Evolutionary conservation across 495 filamentous ascomycete genomes (phyloP), one percentile per base, ranked within the genome.

Genomic region (Penicillium flavigenum): DNA sequence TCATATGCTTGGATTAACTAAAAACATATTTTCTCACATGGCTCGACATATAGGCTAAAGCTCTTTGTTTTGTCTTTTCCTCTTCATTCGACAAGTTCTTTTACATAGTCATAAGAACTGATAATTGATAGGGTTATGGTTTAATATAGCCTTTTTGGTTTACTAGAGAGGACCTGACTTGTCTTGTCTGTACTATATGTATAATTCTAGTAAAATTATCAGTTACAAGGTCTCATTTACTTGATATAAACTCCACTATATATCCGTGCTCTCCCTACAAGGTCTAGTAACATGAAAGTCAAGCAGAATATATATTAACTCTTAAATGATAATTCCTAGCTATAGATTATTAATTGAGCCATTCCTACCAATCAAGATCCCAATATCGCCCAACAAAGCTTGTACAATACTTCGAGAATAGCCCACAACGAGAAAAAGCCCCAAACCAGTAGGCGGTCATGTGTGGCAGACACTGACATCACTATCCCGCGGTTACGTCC

Each of bases 401-500:
- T 17, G 16, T 17, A 39, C 16, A 39, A 8, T 8, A 9, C 36
- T 5, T 3, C 16, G 14, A n/a, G 14, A 14, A 16, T 14, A 4
- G 14, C 5, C 5, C 16, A 38, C n/a, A 16, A 2, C 3, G 19
- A 39, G 3, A 1, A 19, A n/a, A 29, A 29, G 11, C 27, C 36
- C 55, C 12, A 52, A 53, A 29, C 10, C 47, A 49, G 56, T 41
- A 70, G 60, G 67, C 67, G 65, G 67, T 70, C 22, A 59, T 26
- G 17, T 1, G 5, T 31, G 58, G 50, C 62, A 67, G 12, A 44
- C 29, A 29, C 61, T 74, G 69, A 74, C 71, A 72, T 74, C 72
- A 74, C 69, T 0, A 50, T 44, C 16, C 54, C 47, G 47, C 50
- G n/a, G 46, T 27, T 48, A 52, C 9, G 20, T 50, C 39, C 54